Conservation (phyloP, 257 asterid species). For the Solanum phureja region DNA sequence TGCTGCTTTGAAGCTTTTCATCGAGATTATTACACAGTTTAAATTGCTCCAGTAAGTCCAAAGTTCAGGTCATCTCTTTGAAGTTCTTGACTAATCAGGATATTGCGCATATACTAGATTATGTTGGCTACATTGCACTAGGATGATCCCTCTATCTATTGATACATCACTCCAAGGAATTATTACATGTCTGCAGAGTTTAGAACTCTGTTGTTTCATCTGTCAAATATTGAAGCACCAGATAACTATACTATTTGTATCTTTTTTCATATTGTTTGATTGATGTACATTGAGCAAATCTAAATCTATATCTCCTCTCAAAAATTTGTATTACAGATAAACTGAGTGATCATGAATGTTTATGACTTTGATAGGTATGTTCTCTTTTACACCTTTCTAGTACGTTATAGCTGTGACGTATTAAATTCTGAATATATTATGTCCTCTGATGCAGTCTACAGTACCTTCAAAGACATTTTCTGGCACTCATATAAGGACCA, state of each 20-base stretch:
- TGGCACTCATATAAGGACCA: background rate
- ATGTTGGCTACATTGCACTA: background rate
- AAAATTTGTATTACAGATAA: background rate
- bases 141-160: background rate
- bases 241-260: background rate
- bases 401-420: background rate
- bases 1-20: conserved; percentile 47
- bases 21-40: conserved; percentile 27
- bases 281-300: background rate
- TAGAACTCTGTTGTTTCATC: background rate
- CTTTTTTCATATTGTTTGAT: background rate
- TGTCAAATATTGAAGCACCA: background rate
- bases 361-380: background rate
- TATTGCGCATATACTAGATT: background rate
- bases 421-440: background rate
- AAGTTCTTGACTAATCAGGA: background rate
- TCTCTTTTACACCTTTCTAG: background rate
- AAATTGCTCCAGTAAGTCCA: background rate
- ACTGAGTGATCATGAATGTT: background rate
- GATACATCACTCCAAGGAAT: background rate
- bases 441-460: background rate
- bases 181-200: background rate
- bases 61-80: background rate
- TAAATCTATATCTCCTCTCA: background rate
- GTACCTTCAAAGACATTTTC: background rate